Conservation (phyloP, 1,139 yeast genomes). For the Pichia sp. region DNA sequence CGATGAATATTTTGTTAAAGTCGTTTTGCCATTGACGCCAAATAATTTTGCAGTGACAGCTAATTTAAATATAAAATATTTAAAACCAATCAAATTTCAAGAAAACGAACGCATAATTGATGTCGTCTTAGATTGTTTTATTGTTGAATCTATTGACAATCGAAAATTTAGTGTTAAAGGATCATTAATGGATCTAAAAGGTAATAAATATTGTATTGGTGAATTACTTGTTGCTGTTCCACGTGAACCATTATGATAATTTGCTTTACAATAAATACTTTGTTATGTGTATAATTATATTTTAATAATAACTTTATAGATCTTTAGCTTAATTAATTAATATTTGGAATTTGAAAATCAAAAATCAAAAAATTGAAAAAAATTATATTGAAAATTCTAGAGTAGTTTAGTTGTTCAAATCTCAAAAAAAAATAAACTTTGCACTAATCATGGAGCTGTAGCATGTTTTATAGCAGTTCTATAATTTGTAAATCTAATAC, state of each 20-base stretch:
- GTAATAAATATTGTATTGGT: conserved; percentile 20
- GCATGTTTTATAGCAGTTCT: too few relatives aligned
- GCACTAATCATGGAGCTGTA: too few relatives aligned
- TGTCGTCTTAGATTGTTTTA: conserved; percentile 23
- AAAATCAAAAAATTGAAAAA: too few relatives aligned
- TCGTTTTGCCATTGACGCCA: conserved; percentile 40
- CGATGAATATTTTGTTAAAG: conserved; percentile 48
- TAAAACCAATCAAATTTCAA: conserved; percentile 21
- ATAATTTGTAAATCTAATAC: too few relatives aligned
- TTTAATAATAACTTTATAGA: too few relatives aligned
- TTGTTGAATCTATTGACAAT: conserved; percentile 11
- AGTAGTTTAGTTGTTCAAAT: too few relatives aligned
- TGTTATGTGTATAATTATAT: too few relatives aligned
- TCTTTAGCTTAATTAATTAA: too few relatives aligned
- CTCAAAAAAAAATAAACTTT: too few relatives aligned
- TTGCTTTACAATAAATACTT: too few relatives aligned
- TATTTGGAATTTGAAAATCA: too few relatives aligned
- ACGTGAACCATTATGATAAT: conserved; percentile 1
- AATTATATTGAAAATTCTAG: too few relatives aligned
- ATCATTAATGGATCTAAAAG: conserved; percentile 15
- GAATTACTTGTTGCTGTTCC: conserved; percentile 25
- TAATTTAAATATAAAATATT: conserved; percentile 20
- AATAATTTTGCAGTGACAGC: conserved; percentile 35
- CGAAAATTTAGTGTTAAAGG: conserved; percentile 23
- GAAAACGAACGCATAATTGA: conserved; percentile 11